These are phyloP conservation scores for Astrothelium subdiscretum DNA, from an alignment of 495 filamentous ascomycete genomes.

Conservation along the genomic window DNA sequence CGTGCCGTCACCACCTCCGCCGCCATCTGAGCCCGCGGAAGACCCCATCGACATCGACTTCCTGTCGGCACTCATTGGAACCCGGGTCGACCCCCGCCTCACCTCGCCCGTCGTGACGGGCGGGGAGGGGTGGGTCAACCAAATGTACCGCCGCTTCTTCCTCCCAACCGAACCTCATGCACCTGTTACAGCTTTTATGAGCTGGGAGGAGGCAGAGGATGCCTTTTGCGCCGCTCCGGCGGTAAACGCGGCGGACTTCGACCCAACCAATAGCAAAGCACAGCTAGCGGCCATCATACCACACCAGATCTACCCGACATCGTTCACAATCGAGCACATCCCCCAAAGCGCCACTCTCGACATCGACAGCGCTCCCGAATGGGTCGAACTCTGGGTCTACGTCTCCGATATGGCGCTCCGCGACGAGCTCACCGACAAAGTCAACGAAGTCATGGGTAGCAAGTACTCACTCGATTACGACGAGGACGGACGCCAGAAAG, in stretches of 20 bases:
- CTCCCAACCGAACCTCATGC: slow-evolving; percentile 12
- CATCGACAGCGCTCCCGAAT: slow-evolving; percentile 42
- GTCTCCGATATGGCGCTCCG: slow-evolving; percentile 24
- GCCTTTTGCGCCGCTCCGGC: slow-evolving; percentile 50
- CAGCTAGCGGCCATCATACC: slow-evolving; percentile 38
- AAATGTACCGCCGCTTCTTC: slow-evolving; percentile 7
- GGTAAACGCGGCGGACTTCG: not conserved
- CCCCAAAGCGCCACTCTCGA: slow-evolving; percentile 39
- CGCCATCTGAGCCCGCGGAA: not conserved
- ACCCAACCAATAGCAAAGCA: slow-evolving; percentile 18
- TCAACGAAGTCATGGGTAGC: not conserved
- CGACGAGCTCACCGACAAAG: not conserved
- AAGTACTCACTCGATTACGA: slow-evolving; percentile 11
- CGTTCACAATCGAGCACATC: slow-evolving; percentile 54
- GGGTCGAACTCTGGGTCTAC: slow-evolving; percentile 49
- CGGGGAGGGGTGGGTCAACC: not conserved
- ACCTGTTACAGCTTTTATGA: slow-evolving; percentile 36
- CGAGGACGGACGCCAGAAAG: not conserved
- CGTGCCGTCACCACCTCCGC: not conserved
- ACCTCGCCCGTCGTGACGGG: slow-evolving; percentile 16
- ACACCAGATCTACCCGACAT: slow-evolving; percentile 38
- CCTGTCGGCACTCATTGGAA: slow-evolving; percentile 23
- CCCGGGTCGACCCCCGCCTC: slow-evolving; percentile 18
- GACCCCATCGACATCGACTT: slow-evolving; percentile 22
- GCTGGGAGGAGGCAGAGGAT: slow-evolving; percentile 51